Conservation (phyloP, 2,329 filamentous ascomycete genomes). For the Colletotrichum eleusines region DNA sequence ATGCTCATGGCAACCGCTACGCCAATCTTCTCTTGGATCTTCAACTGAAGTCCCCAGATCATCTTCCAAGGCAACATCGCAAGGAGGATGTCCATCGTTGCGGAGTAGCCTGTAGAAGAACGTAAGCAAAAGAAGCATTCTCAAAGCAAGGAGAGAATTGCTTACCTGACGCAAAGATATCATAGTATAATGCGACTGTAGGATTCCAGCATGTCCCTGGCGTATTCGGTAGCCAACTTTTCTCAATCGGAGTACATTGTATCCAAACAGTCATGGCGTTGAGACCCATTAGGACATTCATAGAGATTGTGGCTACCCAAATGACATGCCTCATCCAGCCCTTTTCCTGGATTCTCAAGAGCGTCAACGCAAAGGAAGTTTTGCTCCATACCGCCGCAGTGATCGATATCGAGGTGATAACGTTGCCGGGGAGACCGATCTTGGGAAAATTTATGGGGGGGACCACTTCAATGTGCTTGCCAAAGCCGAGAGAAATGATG, state of each 20-base stretch:
- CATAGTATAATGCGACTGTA: constrained; percentile 29
- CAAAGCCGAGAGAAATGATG: constrained; percentile 40
- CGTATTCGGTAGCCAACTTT: constrained; percentile 19
- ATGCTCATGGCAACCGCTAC: constrained; percentile 41
- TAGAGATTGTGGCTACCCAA: constrained; percentile 50
- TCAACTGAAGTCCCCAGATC: constrained; percentile 41
- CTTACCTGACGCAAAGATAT: constrained; percentile 41
- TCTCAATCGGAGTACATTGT: constrained; percentile 38
- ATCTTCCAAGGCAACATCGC: constrained; percentile 38
- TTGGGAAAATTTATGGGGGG: constrained; percentile 29
- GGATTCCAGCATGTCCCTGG: constrained; percentile 40
- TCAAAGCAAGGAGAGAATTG: background rate
- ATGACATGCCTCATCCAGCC: constrained; percentile 46
- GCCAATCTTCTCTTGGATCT: constrained; percentile 36
- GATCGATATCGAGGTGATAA: constrained; percentile 49
- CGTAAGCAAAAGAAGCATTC: background rate
- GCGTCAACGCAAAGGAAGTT: constrained; percentile 54
- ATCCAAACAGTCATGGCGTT: constrained; percentile 44
- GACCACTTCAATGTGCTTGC: constrained; percentile 41
- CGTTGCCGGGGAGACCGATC: constrained; percentile 45
- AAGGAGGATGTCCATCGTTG: constrained; percentile 35
- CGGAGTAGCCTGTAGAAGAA: constrained; percentile 16
- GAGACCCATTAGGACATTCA: constrained; percentile 47
- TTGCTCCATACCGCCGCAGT: constrained; percentile 53
- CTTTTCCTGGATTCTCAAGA: constrained; percentile 50